Conservation (phyloP, 495 filamentous ascomycete genomes). For the Cudoniella acicularis region DNA sequence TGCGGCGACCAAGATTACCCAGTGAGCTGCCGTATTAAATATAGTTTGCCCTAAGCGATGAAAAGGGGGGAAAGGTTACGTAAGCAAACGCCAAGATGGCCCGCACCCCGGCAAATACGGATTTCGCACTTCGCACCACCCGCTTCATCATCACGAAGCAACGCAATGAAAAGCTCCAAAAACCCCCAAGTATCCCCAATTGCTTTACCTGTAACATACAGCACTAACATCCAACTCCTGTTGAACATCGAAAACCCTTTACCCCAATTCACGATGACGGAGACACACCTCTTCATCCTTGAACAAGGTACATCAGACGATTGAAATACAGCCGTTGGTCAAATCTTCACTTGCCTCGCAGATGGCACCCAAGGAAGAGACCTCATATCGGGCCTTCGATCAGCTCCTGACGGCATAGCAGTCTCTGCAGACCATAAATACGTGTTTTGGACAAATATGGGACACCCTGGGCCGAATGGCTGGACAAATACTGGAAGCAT, state of each 20-base stretch:
- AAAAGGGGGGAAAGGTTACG: too few species aligned
- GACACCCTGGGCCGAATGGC: not conserved
- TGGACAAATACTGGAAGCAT: slow-evolving; percentile 12
- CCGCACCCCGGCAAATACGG: too few species aligned
- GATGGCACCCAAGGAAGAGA: slow-evolving; percentile 6
- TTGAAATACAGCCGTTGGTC: slow-evolving; percentile 3
- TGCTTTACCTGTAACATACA: not conserved
- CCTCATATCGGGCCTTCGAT: slow-evolving; percentile 1
- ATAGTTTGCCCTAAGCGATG: too few species aligned
- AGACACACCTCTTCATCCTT: slow-evolving; percentile 10
- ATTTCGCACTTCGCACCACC: too few species aligned
- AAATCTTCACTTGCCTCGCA: slow-evolving; percentile 11
- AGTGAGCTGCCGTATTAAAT: too few species aligned
- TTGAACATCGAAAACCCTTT: not conserved
- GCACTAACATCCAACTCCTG: not conserved
- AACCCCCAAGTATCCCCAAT: too few species aligned
- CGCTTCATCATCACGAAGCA: too few species aligned
- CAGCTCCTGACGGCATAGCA: slow-evolving; percentile 10
- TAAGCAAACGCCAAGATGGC: too few species aligned
- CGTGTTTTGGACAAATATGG: slow-evolving; percentile 19
- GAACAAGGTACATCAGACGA: slow-evolving; percentile 9
- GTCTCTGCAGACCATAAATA: slow-evolving; percentile 1
- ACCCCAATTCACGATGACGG: not conserved
- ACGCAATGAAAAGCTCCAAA: too few species aligned
- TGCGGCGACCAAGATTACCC: too few species aligned